These are phyloP conservation scores for Komagataella mondaviorum DNA, from an alignment of 805 yeast genomes.

Conservation along the genomic window DNA sequence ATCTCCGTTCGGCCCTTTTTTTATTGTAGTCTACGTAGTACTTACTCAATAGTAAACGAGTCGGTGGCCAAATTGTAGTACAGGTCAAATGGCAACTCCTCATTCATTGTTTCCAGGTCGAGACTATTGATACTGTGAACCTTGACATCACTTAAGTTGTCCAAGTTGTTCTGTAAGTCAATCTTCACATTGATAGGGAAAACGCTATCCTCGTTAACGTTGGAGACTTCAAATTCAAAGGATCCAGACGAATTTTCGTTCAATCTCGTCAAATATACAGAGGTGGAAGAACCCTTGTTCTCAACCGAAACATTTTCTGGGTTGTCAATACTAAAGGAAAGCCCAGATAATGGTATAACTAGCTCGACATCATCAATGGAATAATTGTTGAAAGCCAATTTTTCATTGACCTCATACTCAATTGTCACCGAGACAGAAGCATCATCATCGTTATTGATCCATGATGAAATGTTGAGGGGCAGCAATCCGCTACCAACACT, in stretches of 20 bases:
- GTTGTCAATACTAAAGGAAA: conserved; percentile 38
- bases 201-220: conserved; percentile 65
- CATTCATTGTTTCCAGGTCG: conserved; percentile 26
- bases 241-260: conserved; percentile 42
- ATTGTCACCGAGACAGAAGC: conserved; percentile 62
- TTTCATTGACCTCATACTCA: conserved; percentile 67
- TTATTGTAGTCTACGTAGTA: too few species aligned
- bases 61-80: conserved; percentile 31
- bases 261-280: conserved; percentile 31
- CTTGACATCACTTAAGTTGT: conserved; percentile 53
- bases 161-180: conserved; percentile 28
- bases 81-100: conserved; percentile 57
- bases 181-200: conserved; percentile 81
- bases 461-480: conserved; percentile 70
- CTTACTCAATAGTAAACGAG: background rate
- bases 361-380: conserved; percentile 38
- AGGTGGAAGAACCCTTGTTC: conserved; percentile 62
- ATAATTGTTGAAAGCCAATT: conserved; percentile 22
- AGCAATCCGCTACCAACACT: conserved; percentile 40
- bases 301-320: conserved; percentile 40
- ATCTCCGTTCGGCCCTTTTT: background rate
- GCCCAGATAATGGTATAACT: conserved; percentile 52
- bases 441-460: conserved; percentile 60
- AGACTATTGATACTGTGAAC: conserved; percentile 43
- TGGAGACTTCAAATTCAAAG: conserved; percentile 67